Percentiles rank a stretch among this genome's conserved stretches.
Evolutionary conservation across 1,139 yeast genomes (phyloP).

Genomic region (Schizosaccharomyces versatilis): DNA sequence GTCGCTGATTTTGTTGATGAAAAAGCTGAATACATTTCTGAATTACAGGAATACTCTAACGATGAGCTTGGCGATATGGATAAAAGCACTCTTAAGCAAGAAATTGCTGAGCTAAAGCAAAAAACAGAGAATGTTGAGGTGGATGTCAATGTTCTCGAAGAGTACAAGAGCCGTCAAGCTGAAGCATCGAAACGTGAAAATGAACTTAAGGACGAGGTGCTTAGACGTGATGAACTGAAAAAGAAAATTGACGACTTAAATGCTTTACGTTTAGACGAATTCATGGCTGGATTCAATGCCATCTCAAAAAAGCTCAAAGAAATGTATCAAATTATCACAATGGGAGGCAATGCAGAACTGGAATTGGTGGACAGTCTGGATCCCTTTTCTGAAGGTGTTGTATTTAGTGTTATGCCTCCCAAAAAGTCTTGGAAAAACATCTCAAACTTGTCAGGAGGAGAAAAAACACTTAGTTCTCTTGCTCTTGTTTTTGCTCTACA

Average conservation of each 20-base stretch:
- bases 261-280: conserved; percentile 58
- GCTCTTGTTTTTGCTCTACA: conserved; percentile 94
- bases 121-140: conserved; percentile 37
- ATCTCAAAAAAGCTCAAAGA: conserved; percentile 80
- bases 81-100: conserved; percentile 28
- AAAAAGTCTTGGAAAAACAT: conserved; percentile 94
- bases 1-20: conserved; percentile 14
- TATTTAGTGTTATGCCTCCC: conserved; percentile 97
- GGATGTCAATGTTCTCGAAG: conserved; percentile 55
- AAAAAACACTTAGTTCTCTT: conserved; percentile 80
- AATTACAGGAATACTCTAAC: conserved; percentile 26
- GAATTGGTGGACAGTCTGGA: conserved; percentile 89
- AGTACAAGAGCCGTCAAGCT: conserved; percentile 42
- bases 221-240: conserved; percentile 43
- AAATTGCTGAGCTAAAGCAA: conserved; percentile 35
- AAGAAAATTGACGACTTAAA: conserved; percentile 46
- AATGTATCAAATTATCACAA: conserved; percentile 95
- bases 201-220: conserved; percentile 48
- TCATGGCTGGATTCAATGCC: conserved; percentile 74
- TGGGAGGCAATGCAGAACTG: conserved; percentile 97
- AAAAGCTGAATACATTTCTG: conserved; percentile 9
- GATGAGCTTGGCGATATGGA: conserved; percentile 35
- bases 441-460: conserved; percentile 90
- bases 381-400: conserved; percentile 93
- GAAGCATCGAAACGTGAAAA: conserved; percentile 43